Base-by-base conservation (phyloP, 169 alveolate genomes). In the Cryptosporidium meleagridis region DNA sequence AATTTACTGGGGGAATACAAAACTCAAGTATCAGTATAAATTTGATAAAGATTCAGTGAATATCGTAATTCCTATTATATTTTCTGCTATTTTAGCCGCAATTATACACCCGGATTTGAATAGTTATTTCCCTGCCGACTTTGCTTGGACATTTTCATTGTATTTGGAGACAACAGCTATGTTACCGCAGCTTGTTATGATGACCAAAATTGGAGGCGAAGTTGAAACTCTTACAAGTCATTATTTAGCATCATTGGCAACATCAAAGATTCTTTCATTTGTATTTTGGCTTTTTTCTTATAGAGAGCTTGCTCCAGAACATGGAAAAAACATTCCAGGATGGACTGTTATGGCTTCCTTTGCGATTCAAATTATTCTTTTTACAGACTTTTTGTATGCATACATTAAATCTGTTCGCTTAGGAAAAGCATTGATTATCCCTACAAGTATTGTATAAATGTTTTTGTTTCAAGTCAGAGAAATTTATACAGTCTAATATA, bases 261-360 rank as follows among this genome's bases (percentile, higher is more conserved):
- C 91, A 37, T 87, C 93, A 18, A 91, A 85, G 68, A 53, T 91
- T 52, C 84, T 94, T 16, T 85, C 92, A 23, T 85, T 94, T 71
- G 84, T 92, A 8, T 94, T 94, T 80, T 94, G 96, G 96, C 69
- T 91, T 39, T 92, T 70, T 80, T 85, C 96, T n/a, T 94, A 87
- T 85, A 85, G 84, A 44, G 96, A 94, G 52, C 86, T 94, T 21
- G 72, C 89, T 29, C 92, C 91, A 62, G 65, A 72, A 37, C 33
- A 59, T 61, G 92, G 84, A 44, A 29, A 61, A 31, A 87, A 87
- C 10, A 65, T 87, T 55, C 87, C 89, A 21, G 95, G 95, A 14
- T 93, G 92, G 91, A 85, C 93, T 61, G 94, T 93, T 18, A 75
- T 93, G 71, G 70, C 67, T 4, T 85, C 94, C 1, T 86, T 92